Conservation (phyloP, 164 flowering plant genomes). For the Platanus orientalis region DNA sequence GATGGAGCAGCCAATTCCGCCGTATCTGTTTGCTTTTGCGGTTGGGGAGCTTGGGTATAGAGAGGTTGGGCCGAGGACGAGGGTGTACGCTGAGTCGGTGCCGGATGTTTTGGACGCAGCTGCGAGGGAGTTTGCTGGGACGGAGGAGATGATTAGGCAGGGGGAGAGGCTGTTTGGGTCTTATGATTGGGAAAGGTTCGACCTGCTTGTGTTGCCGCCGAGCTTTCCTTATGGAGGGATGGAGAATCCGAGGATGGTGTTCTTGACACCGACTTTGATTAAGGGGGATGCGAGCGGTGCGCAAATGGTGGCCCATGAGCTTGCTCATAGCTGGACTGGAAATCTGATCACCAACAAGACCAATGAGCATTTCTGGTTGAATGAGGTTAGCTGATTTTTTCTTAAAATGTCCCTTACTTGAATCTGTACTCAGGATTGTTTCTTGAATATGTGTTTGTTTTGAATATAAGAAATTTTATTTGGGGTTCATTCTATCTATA, state of each 20-base stretch:
- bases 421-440: not conserved
- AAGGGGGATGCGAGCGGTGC: slow-evolving; percentile 87
- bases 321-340: slow-evolving; percentile 99
- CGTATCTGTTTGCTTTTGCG: slow-evolving; percentile 89
- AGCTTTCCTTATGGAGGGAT: slow-evolving; percentile 98
- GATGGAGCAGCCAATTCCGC: slow-evolving; percentile 91
- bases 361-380: slow-evolving; percentile 95
- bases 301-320: slow-evolving; percentile 95
- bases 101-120: slow-evolving; percentile 61
- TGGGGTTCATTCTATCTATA: too few species aligned
- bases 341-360: slow-evolving; percentile 90
- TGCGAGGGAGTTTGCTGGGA: slow-evolving; percentile 77
- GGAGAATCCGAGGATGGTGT: slow-evolving; percentile 98
- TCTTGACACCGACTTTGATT: slow-evolving; percentile 92
- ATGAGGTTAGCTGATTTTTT: slow-evolving; percentile 57
- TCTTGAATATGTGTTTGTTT: not conserved
- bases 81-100: slow-evolving; percentile 71
- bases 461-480: too few species aligned
- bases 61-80: slow-evolving; percentile 90
- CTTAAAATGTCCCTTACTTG: not conserved
- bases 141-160: slow-evolving; percentile 85
- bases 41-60: slow-evolving; percentile 69
- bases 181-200: slow-evolving; percentile 96
- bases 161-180: slow-evolving; percentile 87
- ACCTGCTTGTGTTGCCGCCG: slow-evolving; percentile 90